Base-by-base conservation (phyloP, 768 basidiomycete genomes). In the Phaeotremella fagi region DNA sequence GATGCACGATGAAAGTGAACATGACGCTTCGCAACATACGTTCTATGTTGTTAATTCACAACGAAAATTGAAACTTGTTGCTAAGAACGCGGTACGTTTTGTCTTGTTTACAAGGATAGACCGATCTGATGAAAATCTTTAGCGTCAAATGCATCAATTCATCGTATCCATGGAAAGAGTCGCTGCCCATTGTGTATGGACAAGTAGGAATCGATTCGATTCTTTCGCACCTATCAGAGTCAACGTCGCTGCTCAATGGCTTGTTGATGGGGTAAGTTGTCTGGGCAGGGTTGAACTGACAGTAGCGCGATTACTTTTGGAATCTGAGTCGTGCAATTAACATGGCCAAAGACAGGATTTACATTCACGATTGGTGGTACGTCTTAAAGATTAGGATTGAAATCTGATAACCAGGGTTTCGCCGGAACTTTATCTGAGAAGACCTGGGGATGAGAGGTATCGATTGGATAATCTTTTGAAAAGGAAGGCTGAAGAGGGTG, bases 311-410 rank as follows among this genome's bases (percentile, higher is more conserved):
- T 72, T 99, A 99, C 70, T 94, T 90, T 76, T 99, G 94, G 95
- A 94, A 92, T 68, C 77, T 99, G 22, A 89, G 88, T 22, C 82
- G 89, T 35, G 94, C 94, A 0, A 85, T 99, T 43, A 79, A 88
- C 23, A 80, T 95, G 62, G 94, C 94, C 0, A 85, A 85, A 70
- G 85, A 90, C 64, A 80, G 77, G 41, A 90, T 95, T 50, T 92
- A 90, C 70, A 95, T 97, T 31, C 95, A 98, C 69, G 94, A 94
- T 75, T 97, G 94, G 94, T 98, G 94, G 95, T 31, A 15, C 15
- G 38, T 49, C 11, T 33, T 77, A 91, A 22, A 89, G 89, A 23
- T 90, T 89, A 3, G 70, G 70, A 48, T 56, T 64, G 85, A 35
- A 9, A 7, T 33, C 9, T 7, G 18, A 11, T 41, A 20, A 41